Evolutionary conservation across 495 filamentous ascomycete species (phyloP), one percentile per base, ranked within the genome.

Genomic region (Mytilinidion resinicola): DNA sequence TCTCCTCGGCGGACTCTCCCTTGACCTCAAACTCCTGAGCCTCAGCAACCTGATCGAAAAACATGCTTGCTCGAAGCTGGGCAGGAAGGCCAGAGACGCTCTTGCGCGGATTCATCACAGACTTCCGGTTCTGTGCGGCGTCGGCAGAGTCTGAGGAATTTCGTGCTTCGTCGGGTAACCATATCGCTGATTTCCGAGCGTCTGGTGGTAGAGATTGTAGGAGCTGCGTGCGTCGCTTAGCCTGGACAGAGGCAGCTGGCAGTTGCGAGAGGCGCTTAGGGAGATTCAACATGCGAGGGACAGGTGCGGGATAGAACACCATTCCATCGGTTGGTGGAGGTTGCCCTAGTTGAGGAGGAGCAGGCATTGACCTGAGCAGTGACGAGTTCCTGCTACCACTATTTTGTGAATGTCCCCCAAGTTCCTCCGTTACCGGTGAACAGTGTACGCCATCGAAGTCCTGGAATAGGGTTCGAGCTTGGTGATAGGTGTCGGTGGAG

Each of bases 371-470:
- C 42, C 44, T 59, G 14, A 66, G 36, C 56, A 74, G 15, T 69
- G 79, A 73, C 12, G 60, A 61, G 74, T 73, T 33, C 69, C 62
- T 55, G 56, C 54, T 60, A 47, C 57, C 51, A 38, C 20, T 43
- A 37, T 48, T 19, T 19, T 57, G 41, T 44, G 61, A 58, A 39
- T 39, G 56, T 67, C 61, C 12, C 70, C 71, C 35, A 67, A 68
- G 55, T 72, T 73, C 36, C 63, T 77, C 36, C 59, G 62, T 37
- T 14, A 71, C 60, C 9, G 63, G 64, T 30, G 82, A 75, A 68
- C 83, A 91, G 72, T 98, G 92, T 11, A 90, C 90, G 52, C 93
- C 93, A 74, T 97, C 93, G 66, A 98, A 98, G 69, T 96, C 90
- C 9, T 79, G 81, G 76, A 97, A 98, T 20, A 93, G 78, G 1